A percentile compares a stretch with the other conserved stretches of the same genome.
Evolutionary conservation across 2,329 filamentous ascomycete genomes (phyloP).

Genomic region (Diaporthe longicolla): DNA sequence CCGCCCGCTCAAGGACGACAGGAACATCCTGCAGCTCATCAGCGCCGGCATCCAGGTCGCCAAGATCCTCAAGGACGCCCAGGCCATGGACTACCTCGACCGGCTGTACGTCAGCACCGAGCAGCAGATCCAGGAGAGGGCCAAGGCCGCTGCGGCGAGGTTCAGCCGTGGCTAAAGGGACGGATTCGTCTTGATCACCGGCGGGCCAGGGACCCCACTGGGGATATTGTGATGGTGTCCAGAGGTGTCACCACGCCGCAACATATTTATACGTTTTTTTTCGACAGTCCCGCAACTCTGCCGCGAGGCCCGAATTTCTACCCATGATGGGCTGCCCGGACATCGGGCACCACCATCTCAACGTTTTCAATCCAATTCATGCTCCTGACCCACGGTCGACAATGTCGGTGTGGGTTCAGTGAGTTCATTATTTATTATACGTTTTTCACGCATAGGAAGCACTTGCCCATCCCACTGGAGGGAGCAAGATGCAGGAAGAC

Average conservation of each 20-base stretch:
- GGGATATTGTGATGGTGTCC: neutral
- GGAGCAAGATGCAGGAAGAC: slow-evolving; percentile 27
- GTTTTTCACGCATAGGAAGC: slow-evolving; percentile 26
- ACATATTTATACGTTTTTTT: slow-evolving; percentile 35
- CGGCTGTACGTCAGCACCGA: slow-evolving; percentile 87
- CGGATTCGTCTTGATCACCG: slow-evolving; percentile 32
- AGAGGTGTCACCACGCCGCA: neutral
- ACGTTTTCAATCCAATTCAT: slow-evolving; percentile 12
- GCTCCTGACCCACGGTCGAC: neutral
- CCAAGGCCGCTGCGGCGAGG: slow-evolving; percentile 57
- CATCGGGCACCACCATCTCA: neutral
- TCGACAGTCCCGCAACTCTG: neutral
- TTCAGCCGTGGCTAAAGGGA: slow-evolving; percentile 52
- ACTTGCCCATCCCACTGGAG: neutral
- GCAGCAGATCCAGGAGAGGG: slow-evolving; percentile 80
- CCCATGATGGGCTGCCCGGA: neutral
- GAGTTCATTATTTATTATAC: slow-evolving; percentile 4
- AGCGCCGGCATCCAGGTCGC: slow-evolving; percentile 90
- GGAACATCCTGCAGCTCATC: slow-evolving; percentile 89
- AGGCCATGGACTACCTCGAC: slow-evolving; percentile 87
- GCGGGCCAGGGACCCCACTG: neutral
- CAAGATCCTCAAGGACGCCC: slow-evolving; percentile 87
- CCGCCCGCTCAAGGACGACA: slow-evolving; percentile 87
- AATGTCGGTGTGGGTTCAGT: neutral
- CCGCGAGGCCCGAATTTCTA: neutral